Base-by-base conservation (phyloP, 305 asterid genomes). In the Plantago coronopus region DNA sequence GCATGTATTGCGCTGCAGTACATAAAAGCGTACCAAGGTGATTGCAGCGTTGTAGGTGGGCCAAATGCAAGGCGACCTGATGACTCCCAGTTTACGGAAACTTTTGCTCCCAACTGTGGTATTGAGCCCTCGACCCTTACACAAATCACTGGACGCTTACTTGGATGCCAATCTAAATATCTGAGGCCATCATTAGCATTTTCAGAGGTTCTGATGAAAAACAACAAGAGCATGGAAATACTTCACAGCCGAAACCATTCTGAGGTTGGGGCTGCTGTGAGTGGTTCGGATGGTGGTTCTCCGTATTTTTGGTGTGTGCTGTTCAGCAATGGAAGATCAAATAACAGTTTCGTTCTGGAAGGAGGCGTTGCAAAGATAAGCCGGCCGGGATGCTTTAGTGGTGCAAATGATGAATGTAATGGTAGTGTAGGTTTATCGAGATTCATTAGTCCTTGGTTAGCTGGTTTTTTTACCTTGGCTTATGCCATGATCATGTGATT, bases 1-100 rank as follows among this genome's bases (percentile, higher is more conserved):
- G 98, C 90, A 0, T 91, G 98, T 75, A 67, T 88, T 42, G 96
- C 98, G 18, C 81, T 91, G 67, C 98, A 91, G 66, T 91, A 91
- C 81, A 73, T 88, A 44, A 91, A 91, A 74, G 96, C 91, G 3
- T 91, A 75, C 72, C 70, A 79, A 71, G 96, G 98, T 9, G 89
- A 88, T 58, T 91, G 98, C 42, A 63, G 72, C 3, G 81, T 68
- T 0, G 91, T 91, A 0, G 97, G 97, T 13, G 94, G 94, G 8
- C 69, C 83, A 13, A 77, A 88, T 4, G 93, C 86, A 70, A 81
- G 79, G 74, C 82, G 59, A 58, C 98, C 98, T 1, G 60, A 83
- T 0, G 91, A 88, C 57, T 78, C 89, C 0, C 73, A 71, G 62
- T 81, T 91, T 17, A 75, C 89, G 0, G 85, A 83, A 65, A 79